Conservation (phyloP, 2,329 filamentous ascomycete genomes). For the Paraconiothyrium brasiliense region DNA sequence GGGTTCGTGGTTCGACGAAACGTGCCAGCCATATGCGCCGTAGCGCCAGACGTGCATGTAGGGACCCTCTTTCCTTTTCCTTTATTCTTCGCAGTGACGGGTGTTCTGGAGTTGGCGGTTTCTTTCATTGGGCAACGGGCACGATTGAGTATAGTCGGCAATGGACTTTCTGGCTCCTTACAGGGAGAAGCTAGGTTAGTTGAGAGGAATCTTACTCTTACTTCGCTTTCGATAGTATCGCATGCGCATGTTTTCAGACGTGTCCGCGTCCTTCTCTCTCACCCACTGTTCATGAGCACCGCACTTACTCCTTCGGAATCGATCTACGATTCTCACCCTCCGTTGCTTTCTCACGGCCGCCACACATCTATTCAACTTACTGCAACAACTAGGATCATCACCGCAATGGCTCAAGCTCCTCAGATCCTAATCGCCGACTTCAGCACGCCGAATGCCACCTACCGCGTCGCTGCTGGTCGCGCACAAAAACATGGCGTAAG, state of each 20-base stretch:
- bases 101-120: not conserved
- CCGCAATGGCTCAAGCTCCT: not conserved
- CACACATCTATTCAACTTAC: not conserved
- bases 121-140: not conserved
- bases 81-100: not conserved
- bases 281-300: not conserved
- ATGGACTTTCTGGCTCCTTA: not conserved
- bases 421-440: conserved; percentile 5
- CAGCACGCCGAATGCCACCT: not conserved
- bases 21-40: not conserved
- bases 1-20: not conserved
- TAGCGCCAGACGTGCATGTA: not conserved
- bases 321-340: not conserved
- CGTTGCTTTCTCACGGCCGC: too few relatives aligned
- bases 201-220: not conserved
- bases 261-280: not conserved
- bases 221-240: not conserved
- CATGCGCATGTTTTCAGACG: not conserved
- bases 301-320: not conserved
- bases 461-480: conserved; percentile 1
- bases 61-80: not conserved
- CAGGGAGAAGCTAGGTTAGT: not conserved
- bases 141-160: not conserved
- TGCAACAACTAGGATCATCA: not conserved
- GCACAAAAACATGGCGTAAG: not conserved